Evolutionary conservation across 2,329 filamentous ascomycete genomes (phyloP).

Genomic region (Pseudonectria foliicola): DNA sequence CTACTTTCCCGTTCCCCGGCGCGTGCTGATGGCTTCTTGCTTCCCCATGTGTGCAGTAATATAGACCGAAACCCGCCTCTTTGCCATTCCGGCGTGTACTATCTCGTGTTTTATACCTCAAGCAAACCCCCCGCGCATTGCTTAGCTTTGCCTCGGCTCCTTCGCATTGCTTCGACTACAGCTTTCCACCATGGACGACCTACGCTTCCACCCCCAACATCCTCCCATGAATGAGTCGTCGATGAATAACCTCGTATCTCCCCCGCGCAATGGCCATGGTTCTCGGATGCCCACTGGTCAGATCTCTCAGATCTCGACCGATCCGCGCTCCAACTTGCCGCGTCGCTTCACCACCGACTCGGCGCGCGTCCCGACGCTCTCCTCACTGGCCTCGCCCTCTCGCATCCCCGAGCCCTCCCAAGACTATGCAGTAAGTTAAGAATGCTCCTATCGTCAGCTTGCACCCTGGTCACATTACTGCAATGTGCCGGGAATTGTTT

Average conservation of each 20-base stretch:
- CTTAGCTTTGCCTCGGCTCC: conserved; percentile 26
- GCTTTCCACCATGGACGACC: conserved; percentile 57
- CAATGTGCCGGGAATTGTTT: background rate
- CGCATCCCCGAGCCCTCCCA: conserved; percentile 40
- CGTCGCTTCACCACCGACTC: conserved; percentile 92
- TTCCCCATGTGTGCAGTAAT: conserved; percentile 31
- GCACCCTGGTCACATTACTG: background rate
- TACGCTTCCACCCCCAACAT: conserved; percentile 70
- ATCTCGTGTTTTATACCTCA: conserved; percentile 31
- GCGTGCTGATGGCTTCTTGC: conserved; percentile 23
- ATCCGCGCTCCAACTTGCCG: conserved; percentile 71
- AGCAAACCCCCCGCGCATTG: too few relatives aligned
- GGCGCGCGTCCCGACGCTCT: conserved; percentile 70
- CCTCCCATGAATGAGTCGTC: conserved; percentile 69
- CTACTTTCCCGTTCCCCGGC: conserved; percentile 12
- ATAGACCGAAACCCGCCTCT: conserved; percentile 20
- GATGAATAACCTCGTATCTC: conserved; percentile 68
- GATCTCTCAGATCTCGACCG: conserved; percentile 37
- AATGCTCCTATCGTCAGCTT: background rate
- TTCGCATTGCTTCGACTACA: conserved; percentile 10
- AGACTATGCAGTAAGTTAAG: conserved; percentile 40
- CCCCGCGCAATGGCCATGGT: conserved; percentile 62
- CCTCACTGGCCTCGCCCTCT: conserved; percentile 48
- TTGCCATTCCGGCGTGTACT: conserved; percentile 33
- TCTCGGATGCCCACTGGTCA: conserved; percentile 53